Evolutionary conservation across 2,329 filamentous ascomycete genomes (phyloP), one percentile per base, ranked within the genome.

Genomic region (Podosphaera leucotricha): DNA sequence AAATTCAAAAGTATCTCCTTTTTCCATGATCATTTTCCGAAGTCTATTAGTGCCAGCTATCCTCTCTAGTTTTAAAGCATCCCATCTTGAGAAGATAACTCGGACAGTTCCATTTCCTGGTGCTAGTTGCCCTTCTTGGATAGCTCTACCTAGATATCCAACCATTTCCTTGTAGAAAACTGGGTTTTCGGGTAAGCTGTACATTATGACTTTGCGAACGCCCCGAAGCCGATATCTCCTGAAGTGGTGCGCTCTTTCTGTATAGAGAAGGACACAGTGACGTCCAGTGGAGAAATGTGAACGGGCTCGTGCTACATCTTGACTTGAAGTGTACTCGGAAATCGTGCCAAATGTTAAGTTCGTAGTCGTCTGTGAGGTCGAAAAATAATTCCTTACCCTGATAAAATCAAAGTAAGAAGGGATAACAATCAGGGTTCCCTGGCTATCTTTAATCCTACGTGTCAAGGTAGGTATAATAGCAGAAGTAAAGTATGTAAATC

Each of bases 161-260:
- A 79, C 72, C 44, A 87, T 67, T 63, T 92, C 84, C 35, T 69
- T 67, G 59, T 87, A 92, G 54, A 90, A 87, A 18, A 71, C 58
- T 21, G 81, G 80, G 57, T 94, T 93, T 54, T 95, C 87, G 0
- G 90, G 90, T 26, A 94, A 60, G 1, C 77, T 80, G 59, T 95
- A 95, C 66, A 93, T 79, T 43, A 94, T 70, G n/a, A 95, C 72
- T 36, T 77, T 70, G 59, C 77, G 77, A 13, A 90, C 84, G 19
- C 90, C 90, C 30, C 75, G 71, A 44, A 98, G 68, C 51, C 73
- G 71, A 57, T 90, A 85, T n/a, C 90, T 71, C 42, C 84, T 75
- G 67, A 95, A 95, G 61, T 98, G 90, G 61, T 98, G 90, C n/a
- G 86, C 82, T 47, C 90, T 77, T 59, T 92, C 87, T 1, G 86